Base-by-base conservation (phyloP, 345 rosid genomes). In the Rhizophora apiculata region DNA sequence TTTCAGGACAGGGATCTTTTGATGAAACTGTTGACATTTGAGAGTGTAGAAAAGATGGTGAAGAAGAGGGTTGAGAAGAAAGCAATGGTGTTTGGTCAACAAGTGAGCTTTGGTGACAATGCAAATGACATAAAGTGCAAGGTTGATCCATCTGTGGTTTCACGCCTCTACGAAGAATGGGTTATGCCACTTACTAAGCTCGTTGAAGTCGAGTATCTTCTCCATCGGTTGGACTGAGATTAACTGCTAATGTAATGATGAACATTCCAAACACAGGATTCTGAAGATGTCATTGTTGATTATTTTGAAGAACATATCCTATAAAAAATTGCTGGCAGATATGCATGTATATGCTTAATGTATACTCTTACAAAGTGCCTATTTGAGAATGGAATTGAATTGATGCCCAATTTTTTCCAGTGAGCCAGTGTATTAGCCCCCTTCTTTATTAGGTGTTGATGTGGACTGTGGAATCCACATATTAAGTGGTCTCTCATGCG, bases 31-130 rank as follows among this genome's bases (percentile, higher is more conserved):
- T 59, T 94, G 81, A 94, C 98, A 13, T 86, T 84, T 67, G 73
- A 80, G 83, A 69, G 31, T 2, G 87, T 89, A 32, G 98, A 94
- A 79, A 88, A 89, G 73, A 78, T 68, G 78, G 98, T 94, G 72
- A 89, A 84, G 86, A 86, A 67, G 86, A 86, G 97, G 82, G 96
- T 94, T 0, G 82, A 70, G 80, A 89, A 87, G 85, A 91, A 94
- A 77, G 87, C 96, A 10, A 80, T 55, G 80, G 74, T 78, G 52
- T 89, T 89, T 1, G 97, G 95, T 32, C 95, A 89, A 74, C 84
- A 87, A 26, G 90, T 89, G 48, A 82, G 53, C 31, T 62, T 74
- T 2, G 54, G 46, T 34, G 79, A 37, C 51, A 74, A 52, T 32
- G 70, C 13, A 8, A 51, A 43, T 8, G 67, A 3, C 26, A 72